phyloP scores from a whole-genome alignment of 2,329 filamentous ascomycete genomes.

The Eutypa lata region DNA sequence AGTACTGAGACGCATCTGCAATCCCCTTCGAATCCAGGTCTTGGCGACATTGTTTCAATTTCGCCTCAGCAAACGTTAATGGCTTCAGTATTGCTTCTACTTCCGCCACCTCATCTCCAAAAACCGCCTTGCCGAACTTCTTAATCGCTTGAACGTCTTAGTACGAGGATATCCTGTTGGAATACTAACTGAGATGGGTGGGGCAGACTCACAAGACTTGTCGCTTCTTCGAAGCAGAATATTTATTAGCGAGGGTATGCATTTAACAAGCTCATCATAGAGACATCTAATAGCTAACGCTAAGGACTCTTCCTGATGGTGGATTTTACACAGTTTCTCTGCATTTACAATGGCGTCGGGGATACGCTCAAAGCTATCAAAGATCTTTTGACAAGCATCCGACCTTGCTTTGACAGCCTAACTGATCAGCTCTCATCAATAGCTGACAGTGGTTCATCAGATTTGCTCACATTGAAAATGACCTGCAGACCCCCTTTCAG shows the following conservation, averaged over 20 bases:
- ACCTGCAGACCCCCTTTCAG: background rate
- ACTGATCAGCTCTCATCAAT: background rate
- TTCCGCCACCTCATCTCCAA: background rate
- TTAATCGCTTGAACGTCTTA: background rate
- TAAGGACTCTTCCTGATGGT: background rate
- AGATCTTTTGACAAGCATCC: background rate
- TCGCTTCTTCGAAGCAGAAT: background rate
- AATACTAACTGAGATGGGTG: too few relatives aligned
- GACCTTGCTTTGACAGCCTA: background rate
- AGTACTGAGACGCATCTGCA: background rate
- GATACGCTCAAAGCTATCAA: background rate
- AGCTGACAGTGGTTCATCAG: background rate
- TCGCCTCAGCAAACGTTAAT: background rate
- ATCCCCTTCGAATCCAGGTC: background rate
- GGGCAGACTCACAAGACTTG: background rate
- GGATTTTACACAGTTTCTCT: background rate
- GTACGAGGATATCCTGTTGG: background rate
- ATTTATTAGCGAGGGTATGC: background rate
- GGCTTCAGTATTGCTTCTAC: background rate
- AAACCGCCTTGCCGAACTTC: background rate
- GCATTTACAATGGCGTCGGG: background rate
- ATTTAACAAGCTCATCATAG: background rate
- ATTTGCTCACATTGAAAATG: background rate
- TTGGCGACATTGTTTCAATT: background rate
- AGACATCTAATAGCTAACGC: background rate